Conservation (phyloP, 345 rosid genomes). For the Theobroma cacao region DNA sequence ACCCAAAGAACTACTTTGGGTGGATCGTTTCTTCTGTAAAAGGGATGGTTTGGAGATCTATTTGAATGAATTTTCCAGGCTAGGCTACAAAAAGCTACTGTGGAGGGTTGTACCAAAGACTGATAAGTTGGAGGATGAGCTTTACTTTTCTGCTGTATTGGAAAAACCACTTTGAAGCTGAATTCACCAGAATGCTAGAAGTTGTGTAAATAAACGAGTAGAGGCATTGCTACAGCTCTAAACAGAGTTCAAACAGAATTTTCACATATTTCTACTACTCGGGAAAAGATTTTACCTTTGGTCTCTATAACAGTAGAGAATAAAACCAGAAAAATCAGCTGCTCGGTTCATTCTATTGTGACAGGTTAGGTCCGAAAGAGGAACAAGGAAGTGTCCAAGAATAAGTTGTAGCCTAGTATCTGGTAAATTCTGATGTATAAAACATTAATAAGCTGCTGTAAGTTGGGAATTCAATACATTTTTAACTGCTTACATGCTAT, state of each 20-base stretch:
- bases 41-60: slow-evolving; percentile 40
- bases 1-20: slow-evolving; percentile 49
- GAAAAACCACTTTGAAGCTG: slow-evolving; percentile 47
- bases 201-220: neutral
- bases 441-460: neutral
- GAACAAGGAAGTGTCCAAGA: neutral
- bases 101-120: slow-evolving; percentile 51
- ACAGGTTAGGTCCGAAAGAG: neutral
- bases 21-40: slow-evolving; percentile 54
- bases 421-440: neutral
- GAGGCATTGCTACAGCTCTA: neutral
- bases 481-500: no score
- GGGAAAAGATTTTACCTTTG: neutral
- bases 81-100: slow-evolving; percentile 39
- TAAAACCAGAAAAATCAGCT: neutral
- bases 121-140: slow-evolving; percentile 40
- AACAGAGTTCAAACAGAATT: neutral
- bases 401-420: neutral
- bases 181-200: neutral
- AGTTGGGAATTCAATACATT: no score
- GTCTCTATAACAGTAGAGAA: neutral
- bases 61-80: slow-evolving; percentile 40
- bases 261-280: neutral
- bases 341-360: neutral
- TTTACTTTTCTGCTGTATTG: slow-evolving; percentile 54